Evolutionary conservation across 2,329 filamentous ascomycete genomes (phyloP), one percentile per base, ranked within the genome.

Genomic region (Diaporthe australafricana): DNA sequence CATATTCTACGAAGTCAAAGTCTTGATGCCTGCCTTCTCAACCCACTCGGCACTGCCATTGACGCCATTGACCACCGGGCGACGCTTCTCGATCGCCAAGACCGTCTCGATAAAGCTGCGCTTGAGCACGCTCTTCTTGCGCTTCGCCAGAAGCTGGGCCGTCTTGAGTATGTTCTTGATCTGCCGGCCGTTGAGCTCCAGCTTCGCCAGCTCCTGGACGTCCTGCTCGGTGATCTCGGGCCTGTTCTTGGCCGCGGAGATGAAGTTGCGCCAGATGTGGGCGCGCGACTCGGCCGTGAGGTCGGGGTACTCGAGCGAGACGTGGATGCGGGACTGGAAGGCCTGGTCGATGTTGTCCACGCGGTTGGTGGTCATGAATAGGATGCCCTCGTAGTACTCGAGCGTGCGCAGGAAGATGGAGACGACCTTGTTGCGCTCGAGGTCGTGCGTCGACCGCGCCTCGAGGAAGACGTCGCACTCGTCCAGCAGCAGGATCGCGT

Each of bases 401-500:
- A 86, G 81, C 6, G 79, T 84, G 27, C 84, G 80, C 42, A 86
- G 73, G 76, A 81, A 81, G 74, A 81, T 79, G 70, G 79, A 79
- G 11, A 83, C 81, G 32, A 85, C 76, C 63, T 79, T 80, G 77
- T 86, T 86, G 57, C 83, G 79, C 70, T 82, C 77, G 4, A 84
- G 75, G 73, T 83, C 80, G 67, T 79, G 74, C 7, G 76, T 72
- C 11, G 75, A 66, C 11, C 74, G 74, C 25, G 76, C 75, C 62
- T 80, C 77, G 1, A 82, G 76, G 81, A 91, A 91, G n/a, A 91
- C 87, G 75, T 92, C 90, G 27, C 89, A 91, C 82, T 94, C 92
- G 77, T 94, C 92, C 1, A 94, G 87, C 4, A 94, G 85, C 0
- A 94, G 83, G 2, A 94, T 89, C 0, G 91, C 92, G 56, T 91